Evolutionary conservation across 768 basidiomycete genomes (phyloP).

Genomic region (Podaxis pistillaris): DNA sequence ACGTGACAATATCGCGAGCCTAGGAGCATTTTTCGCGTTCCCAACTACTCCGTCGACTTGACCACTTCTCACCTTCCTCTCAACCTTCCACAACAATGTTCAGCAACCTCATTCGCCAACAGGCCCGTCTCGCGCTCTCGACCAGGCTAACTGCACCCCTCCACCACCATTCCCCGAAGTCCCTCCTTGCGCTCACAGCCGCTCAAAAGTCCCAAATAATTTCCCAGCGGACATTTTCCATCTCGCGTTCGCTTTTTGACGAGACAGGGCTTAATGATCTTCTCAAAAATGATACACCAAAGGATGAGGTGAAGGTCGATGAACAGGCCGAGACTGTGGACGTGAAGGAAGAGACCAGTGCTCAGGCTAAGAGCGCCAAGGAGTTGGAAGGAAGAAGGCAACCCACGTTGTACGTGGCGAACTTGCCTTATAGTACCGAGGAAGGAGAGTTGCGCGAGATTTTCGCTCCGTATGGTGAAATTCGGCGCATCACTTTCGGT

Average conservation of each 20-base stretch:
- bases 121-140: constrained; percentile 31
- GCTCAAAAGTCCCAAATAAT: constrained; percentile 2
- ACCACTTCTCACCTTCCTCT: neutral
- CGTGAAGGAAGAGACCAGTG: neutral
- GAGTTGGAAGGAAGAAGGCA: neutral
- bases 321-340: neutral
- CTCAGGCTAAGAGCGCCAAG: neutral
- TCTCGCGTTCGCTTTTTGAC: constrained; percentile 14
- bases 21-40: neutral
- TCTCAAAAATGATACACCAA: neutral
- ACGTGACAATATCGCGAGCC: neutral
- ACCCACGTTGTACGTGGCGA: constrained; percentile 45
- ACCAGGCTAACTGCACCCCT: constrained; percentile 21
- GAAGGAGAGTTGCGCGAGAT: constrained; percentile 39
- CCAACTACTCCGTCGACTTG: neutral
- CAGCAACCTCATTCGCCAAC: constrained; percentile 33
- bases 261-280: neutral
- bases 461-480: constrained; percentile 42
- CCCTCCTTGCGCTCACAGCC: constrained; percentile 4
- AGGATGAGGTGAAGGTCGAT: neutral
- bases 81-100: constrained; percentile 29
- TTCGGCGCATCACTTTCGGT: constrained; percentile 40
- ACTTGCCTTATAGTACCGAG: constrained; percentile 48
- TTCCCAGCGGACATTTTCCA: constrained; percentile 23
- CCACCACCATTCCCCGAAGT: constrained; percentile 13